Evolutionary conservation across 805 yeast genomes (phyloP).

Genomic region (Candida nanaspora): DNA sequence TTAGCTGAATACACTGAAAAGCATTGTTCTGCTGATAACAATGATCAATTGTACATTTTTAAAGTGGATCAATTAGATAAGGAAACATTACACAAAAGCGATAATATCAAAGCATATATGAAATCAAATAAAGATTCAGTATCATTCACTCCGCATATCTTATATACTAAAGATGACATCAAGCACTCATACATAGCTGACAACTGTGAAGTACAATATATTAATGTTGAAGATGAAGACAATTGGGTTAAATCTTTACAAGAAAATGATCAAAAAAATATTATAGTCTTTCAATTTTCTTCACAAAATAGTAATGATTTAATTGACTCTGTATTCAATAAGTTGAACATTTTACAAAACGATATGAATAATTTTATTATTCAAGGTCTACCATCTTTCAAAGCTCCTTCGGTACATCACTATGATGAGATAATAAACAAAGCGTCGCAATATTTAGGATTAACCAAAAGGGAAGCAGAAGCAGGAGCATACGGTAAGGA

Average conservation of each 20-base stretch:
- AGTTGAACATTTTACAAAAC: neutral
- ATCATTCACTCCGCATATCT: conserved; percentile 3
- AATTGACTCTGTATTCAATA: conserved; percentile 3
- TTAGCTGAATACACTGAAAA: neutral
- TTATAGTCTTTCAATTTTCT: neutral
- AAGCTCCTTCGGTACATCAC: neutral
- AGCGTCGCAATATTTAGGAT: conserved; percentile 10
- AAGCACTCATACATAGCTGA: neutral
- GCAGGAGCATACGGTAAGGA: too few relatives aligned
- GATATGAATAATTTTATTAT: conserved; percentile 13
- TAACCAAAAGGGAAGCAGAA: conserved; percentile 10
- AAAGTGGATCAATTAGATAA: conserved; percentile 9
- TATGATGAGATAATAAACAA: conserved; percentile 11
- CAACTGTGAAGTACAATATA: neutral
- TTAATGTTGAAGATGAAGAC: neutral
- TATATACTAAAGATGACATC: neutral
- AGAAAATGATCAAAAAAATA: conserved; percentile 1
- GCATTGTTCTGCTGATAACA: neutral
- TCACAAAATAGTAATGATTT: neutral
- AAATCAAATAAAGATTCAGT: neutral
- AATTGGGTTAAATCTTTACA: conserved; percentile 4
- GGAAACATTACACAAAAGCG: conserved; percentile 4
- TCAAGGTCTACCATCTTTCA: conserved; percentile 26
- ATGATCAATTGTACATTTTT: conserved; percentile 3
- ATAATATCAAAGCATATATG: neutral